A percentile compares a stretch with the other conserved stretches of the same genome.
These are phyloP conservation scores for Eustoma russellianum DNA, from an alignment of 257 asterid genomes.

Conservation along the genomic window DNA sequence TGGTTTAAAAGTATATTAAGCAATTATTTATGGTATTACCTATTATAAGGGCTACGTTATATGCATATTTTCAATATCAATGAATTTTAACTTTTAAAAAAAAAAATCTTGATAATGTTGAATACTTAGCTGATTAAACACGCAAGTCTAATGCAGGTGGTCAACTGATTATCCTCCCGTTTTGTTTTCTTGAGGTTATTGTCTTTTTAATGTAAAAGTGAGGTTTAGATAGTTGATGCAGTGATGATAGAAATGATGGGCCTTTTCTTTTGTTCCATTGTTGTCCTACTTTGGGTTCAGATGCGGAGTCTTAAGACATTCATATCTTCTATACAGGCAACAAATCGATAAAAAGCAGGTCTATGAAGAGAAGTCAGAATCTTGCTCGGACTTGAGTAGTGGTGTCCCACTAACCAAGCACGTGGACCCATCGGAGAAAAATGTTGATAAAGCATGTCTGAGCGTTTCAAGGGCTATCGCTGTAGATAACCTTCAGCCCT, in stretches of 20 bases:
- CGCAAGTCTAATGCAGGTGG: too few species aligned
- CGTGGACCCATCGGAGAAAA: conserved; percentile 77
- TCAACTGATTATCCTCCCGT: too few species aligned
- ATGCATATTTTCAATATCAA: too few species aligned
- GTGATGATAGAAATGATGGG: neutral
- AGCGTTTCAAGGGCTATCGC: conserved; percentile 48
- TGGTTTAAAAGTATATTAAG: too few species aligned
- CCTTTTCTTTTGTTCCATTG: neutral
- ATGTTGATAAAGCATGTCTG: conserved; percentile 89
- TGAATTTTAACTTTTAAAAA: too few species aligned
- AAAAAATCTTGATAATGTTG: too few species aligned
- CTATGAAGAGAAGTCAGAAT: conserved; percentile 58
- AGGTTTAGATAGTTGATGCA: neutral
- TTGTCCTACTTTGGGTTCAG: neutral
- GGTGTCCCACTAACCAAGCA: conserved; percentile 68
- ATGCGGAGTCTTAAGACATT: conserved; percentile 5
- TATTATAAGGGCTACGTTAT: too few species aligned
- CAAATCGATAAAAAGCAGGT: conserved; percentile 69
- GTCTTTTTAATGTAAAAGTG: too few species aligned
- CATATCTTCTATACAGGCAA: conserved; percentile 47
- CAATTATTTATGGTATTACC: too few species aligned
- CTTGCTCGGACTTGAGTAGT: conserved; percentile 42
- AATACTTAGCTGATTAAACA: too few species aligned
- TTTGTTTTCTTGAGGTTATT: too few species aligned
- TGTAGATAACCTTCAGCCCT: conserved; percentile 40